Base-by-base conservation (phyloP, 805 yeast species). In the Monosporozyma aerobia region DNA sequence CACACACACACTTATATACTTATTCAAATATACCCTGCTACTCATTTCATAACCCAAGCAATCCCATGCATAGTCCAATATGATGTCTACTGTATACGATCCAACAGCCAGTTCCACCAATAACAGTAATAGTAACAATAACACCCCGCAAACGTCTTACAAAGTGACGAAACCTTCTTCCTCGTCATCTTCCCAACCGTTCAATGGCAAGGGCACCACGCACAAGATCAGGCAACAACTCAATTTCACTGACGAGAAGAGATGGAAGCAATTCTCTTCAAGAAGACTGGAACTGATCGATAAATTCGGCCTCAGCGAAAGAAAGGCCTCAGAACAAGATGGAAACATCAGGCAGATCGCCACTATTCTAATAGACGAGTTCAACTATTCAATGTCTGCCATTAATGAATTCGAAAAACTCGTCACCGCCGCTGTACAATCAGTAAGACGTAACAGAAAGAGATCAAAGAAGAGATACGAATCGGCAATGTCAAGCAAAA, bases 261-360 rank as follows among this genome's bases (percentile, higher is more conserved):
- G 78, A 52, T 94, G 99, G 99, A 88, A 87, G 65, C 78, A 81
- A 59, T 92, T 94, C 66, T 85, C 94, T n/a, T 88, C 95, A 1
- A 76, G 98, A 53, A 73, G 99, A 54, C 73, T 94, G 25, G 96
- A 90, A 69, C 75, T 94, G 51, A 94, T 94, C 44, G 97, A 90
- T 64, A 79, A 85, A 23, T 75, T 84, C 56, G 73, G 75, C 44
- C 64, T 79, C 44, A 73, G 78, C 46, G 77, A 68, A 74, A 79
- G 80, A 57, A 90, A 90, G 72, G 98, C 98, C 8, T 80, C 89
- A 53, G 98, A 94, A 65, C 99, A 92, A 67, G 97, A 92, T 59
- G 80, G 78, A 30, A 85, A 85, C 58, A 90, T 94, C 47, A 75
- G 77, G 48, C 77, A 79, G 49, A 94, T 95, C 39, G 96, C 98